phyloP scores from a whole-genome alignment of 371 early-diverging fungal species.

The Funneliformis caledonium region DNA sequence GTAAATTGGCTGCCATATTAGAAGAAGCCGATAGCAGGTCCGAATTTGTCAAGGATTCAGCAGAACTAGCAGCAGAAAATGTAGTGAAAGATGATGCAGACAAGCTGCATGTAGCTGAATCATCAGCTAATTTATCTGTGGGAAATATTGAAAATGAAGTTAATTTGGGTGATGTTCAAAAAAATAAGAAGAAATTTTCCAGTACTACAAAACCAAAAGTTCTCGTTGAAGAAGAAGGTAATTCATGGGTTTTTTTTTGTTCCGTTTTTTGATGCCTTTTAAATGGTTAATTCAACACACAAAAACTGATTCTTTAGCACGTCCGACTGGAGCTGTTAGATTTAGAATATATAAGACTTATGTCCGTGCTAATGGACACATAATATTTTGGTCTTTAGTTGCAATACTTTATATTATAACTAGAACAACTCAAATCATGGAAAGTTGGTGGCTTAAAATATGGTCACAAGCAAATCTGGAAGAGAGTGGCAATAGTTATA shows the following conservation, averaged over 20 bases:
- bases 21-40: slow-evolving; percentile 8
- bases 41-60: neutral
- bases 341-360: slow-evolving; percentile 34
- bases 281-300: neutral
- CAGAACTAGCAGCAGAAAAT: neutral
- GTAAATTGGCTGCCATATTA: neutral
- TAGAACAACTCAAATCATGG: slow-evolving; percentile 1
- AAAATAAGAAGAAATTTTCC: neutral
- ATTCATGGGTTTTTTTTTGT: neutral
- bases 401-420: neutral
- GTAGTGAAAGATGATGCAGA: neutral
- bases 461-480: neutral
- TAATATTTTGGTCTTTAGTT: slow-evolving; percentile 22
- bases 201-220: neutral
- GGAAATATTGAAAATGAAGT: neutral
- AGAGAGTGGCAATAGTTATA: slow-evolving; percentile 47
- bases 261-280: neutral
- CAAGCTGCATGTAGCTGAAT: neutral
- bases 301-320: slow-evolving; percentile 8
- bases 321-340: slow-evolving; percentile 25
- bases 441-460: slow-evolving; percentile 34
- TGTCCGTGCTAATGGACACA: slow-evolving; percentile 14
- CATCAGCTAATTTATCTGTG: neutral
- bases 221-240: slow-evolving; percentile 29
- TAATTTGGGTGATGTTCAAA: neutral